phyloP scores from a whole-genome alignment of 805 yeast genomes.

The Starmerella bombicola region DNA sequence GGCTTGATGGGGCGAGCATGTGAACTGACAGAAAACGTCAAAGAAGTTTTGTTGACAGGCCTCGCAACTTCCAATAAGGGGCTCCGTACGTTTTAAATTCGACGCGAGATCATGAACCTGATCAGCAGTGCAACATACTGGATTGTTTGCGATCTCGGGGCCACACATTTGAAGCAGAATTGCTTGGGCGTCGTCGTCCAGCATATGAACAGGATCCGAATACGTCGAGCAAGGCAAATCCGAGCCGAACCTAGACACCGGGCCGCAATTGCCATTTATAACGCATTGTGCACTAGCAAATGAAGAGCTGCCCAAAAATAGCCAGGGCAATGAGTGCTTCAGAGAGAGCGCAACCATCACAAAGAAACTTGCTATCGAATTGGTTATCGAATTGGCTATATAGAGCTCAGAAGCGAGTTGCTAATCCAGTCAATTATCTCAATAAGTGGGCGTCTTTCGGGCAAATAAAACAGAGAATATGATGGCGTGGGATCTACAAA shows the following conservation, averaged over 20 bases:
- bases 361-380: too few species aligned
- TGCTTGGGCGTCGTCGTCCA: slow-evolving; percentile 33
- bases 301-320: background rate
- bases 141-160: slow-evolving; percentile 35
- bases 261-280: slow-evolving; percentile 49
- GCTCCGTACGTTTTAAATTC: slow-evolving; percentile 62
- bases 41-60: slow-evolving; percentile 82
- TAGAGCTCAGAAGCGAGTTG: too few species aligned
- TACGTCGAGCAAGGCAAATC: slow-evolving; percentile 67
- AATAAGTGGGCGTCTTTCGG: too few species aligned
- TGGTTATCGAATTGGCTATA: too few species aligned
- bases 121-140: slow-evolving; percentile 56
- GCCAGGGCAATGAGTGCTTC: too few species aligned
- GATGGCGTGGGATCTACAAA: too few species aligned
- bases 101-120: slow-evolving; percentile 45
- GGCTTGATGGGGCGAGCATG: slow-evolving; percentile 80
- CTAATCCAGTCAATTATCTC: too few species aligned
- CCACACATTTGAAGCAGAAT: slow-evolving; percentile 57
- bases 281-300: slow-evolving; percentile 23
- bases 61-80: slow-evolving; percentile 78
- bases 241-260: slow-evolving; percentile 62
- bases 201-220: slow-evolving; percentile 38
- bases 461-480: too few species aligned
- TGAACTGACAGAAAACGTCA: slow-evolving; percentile 69
- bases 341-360: too few species aligned